Evolutionary conservation across 2,329 filamentous ascomycete genomes (phyloP).

Genomic region (Fusarium continuum): DNA sequence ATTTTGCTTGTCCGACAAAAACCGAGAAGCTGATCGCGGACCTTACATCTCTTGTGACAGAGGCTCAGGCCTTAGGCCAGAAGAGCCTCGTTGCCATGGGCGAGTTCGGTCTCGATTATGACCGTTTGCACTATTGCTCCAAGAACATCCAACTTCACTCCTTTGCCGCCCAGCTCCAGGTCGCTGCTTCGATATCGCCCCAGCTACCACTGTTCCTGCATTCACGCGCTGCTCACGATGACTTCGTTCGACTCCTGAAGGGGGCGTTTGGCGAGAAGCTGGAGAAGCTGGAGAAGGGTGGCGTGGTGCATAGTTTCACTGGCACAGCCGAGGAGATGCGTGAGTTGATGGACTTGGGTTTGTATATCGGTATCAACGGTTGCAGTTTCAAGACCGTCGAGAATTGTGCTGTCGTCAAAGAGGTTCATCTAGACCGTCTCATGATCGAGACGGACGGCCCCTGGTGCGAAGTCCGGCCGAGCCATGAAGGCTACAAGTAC

Average conservation of each 20-base stretch:
- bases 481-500: constrained; percentile 84
- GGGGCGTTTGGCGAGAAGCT: constrained; percentile 66
- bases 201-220: constrained; percentile 92
- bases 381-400: constrained; percentile 95
- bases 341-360: constrained; percentile 78
- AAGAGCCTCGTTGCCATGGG: constrained; percentile 78
- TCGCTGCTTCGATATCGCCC: constrained; percentile 74
- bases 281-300: constrained; percentile 74
- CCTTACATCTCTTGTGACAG: constrained; percentile 71
- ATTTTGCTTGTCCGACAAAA: constrained; percentile 54
- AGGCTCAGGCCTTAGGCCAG: constrained; percentile 59
- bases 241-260: constrained; percentile 80
- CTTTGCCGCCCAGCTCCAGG: constrained; percentile 82
- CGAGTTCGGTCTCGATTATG: constrained; percentile 96
- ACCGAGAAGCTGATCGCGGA: constrained; percentile 62
- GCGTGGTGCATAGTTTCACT: constrained; percentile 95
- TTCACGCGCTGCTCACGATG: constrained; percentile 83
- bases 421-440: constrained; percentile 79
- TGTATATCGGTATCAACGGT: constrained; percentile 95
- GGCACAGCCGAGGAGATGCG: constrained; percentile 86
- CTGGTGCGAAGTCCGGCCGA: constrained; percentile 94
- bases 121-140: constrained; percentile 84
- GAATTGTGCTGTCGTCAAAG: constrained; percentile 84
- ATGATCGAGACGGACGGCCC: constrained; percentile 98
- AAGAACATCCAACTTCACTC: constrained; percentile 83